Base-by-base conservation (phyloP, 1,284 basidiomycete species). In the Rhodotorula sp. region DNA sequence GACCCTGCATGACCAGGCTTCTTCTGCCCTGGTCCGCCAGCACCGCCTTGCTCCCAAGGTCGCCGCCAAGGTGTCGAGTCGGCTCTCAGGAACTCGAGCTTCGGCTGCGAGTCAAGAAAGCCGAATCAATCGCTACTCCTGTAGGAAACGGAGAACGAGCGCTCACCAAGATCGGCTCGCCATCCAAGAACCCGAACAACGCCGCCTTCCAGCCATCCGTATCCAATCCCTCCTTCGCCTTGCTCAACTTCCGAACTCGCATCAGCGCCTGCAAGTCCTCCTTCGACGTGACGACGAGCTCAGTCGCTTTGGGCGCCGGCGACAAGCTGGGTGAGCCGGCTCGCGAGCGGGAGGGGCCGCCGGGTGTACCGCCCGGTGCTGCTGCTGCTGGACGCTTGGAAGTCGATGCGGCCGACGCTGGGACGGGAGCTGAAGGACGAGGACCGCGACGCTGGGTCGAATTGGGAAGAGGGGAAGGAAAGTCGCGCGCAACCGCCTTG, bases 211-310 rank as follows among this genome's bases (percentile, higher is more conserved):
- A 44, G 24, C 64, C 30, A 26, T 62, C 30, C 28, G 54, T 53
- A 5, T 40, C 67, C n/a, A 8, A 40, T 47, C 22, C 59, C 34
- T 62, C 59, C 48, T 30, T 57, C 55, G 58, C 59, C 48, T 53
- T 22, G 18, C 69, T 50, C 28, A 74, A 22, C 56, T 70, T 72
- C n/a, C 72, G 37, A 0, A 74, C 66, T 37, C 61, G 59, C 64
- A 62, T 71, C 20, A 74, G 28, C 40, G 72, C 72, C 64, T 74
- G 67, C 46, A 74, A 51, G 51, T 74, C 72, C n/a, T 74, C 72
- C 54, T 68, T 71, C 13, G 58, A 64, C 47, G 69, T 53, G 44
- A 74, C 70, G 46, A 56, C 52, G 24, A 72, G 30, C 52, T 74
- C 72, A 54, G 30, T 51, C 24, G 62, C 11, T 31, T 54, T 30